Evolutionary conservation across 2,329 filamentous ascomycete species (phyloP), one percentile per base, ranked within the genome.

Genomic region (Arthrobotrys iridis): DNA sequence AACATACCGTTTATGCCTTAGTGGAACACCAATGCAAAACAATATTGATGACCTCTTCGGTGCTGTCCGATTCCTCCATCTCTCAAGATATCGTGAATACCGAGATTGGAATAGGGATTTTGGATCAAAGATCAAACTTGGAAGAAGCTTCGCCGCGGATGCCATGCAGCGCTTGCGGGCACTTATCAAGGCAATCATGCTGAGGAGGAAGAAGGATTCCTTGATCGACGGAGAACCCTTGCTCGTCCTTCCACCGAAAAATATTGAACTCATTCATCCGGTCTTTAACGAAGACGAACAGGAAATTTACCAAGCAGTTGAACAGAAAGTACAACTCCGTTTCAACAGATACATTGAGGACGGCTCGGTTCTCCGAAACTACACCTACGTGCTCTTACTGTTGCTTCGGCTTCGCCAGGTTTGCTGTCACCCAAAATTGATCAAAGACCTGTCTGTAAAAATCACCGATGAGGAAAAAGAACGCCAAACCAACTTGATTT

Each of bases 21-120:
- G 90, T 2, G 92, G 92, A 24, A 95, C 92, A 0, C 92, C 92
- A 0, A 93, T 94, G 90, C 95, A 95, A 90, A 97, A 97, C 79
- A 88, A 86, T 10, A 88, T 94, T 1, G 84, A 87, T 22, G 93
- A 97, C 79, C 84, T 96, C 2, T 93, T 88, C 79, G 91, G 92
- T 0, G 83, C 96, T 18, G 85, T 97, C 46, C 86, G 87, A 1
- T 97, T 96, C 79, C 84, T 96, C 13, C 85, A 86, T 1, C 93
- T 76, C 11, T 15, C 45, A 4, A 62, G 52, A 35, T 76, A 76
- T 33, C 26, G 41, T 10, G 73, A 93, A 92, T 1, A 96, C 95
- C 81, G 87, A 87, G 78, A 77, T 22, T 64, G 76, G 30, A 75
- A 78, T 45, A 40, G 68, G 2, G 80, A 78, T 24, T 80, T 83